Conservation (phyloP, 116 monocot genomes). For the Zostera marina region DNA sequence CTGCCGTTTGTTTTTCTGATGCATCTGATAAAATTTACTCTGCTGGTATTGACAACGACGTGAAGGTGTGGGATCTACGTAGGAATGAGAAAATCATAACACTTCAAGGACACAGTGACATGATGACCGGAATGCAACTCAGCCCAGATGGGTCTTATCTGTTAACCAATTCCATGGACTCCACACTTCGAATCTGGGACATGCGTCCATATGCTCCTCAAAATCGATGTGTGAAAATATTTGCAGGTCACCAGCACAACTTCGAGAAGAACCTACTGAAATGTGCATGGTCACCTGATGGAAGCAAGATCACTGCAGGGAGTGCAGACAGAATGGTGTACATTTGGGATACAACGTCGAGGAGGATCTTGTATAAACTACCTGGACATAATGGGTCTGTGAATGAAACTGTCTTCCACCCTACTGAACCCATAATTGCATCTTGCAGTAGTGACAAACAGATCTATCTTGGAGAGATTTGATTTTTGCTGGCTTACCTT, state of each 20-base stretch:
- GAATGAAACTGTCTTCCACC: conserved; percentile 91
- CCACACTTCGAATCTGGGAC: conserved; percentile 84
- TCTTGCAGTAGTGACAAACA: conserved; percentile 95
- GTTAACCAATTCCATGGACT: conserved; percentile 91
- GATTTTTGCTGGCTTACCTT: neutral
- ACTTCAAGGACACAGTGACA: conserved; percentile 82
- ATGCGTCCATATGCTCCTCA: conserved; percentile 96
- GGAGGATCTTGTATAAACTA: conserved; percentile 83
- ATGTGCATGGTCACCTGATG: conserved; percentile 86
- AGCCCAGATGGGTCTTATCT: conserved; percentile 96
- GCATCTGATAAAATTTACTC: conserved; percentile 77
- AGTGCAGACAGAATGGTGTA: conserved; percentile 97
- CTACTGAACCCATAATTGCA: conserved; percentile 74
- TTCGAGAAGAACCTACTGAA: conserved; percentile 92
- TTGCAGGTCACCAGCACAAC: conserved; percentile 91
- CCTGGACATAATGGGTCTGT: conserved; percentile 98
- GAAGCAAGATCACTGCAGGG: conserved; percentile 81
- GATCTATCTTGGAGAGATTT: conserved; percentile 87
- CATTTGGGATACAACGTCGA: conserved; percentile 90
- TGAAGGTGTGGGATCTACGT: conserved; percentile 90
- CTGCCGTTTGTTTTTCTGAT: conserved; percentile 81
- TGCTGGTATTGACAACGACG: conserved; percentile 82
- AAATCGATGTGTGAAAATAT: conserved; percentile 89
- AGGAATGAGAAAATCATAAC: conserved; percentile 67
- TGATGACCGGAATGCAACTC: conserved; percentile 96